These are phyloP conservation scores for Geranium brycei DNA, from an alignment of 345 rosid genomes.

Conservation along the genomic window DNA sequence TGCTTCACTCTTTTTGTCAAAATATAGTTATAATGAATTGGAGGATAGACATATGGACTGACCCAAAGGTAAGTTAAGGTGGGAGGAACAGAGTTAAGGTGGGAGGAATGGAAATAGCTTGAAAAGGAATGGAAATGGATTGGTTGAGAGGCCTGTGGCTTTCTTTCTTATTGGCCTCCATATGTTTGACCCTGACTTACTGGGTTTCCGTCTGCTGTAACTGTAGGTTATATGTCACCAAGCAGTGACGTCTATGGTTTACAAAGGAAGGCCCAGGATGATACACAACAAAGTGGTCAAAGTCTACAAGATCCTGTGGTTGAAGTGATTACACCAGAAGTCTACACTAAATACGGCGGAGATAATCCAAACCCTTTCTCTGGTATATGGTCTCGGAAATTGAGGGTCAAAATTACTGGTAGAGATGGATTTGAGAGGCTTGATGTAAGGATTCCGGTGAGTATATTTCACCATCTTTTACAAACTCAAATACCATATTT, in stretches of 20 bases:
- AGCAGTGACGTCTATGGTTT: constrained; percentile 35
- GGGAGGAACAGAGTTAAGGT: too few species aligned
- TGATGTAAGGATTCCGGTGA: constrained; percentile 78
- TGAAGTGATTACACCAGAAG: constrained; percentile 81
- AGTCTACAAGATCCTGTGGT: constrained; percentile 46
- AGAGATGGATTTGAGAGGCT: constrained; percentile 76
- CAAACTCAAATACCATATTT: background rate
- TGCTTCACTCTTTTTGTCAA: too few species aligned
- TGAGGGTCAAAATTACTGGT: constrained; percentile 77
- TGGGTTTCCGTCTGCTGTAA: constrained; percentile 1
- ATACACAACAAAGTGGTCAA: constrained; percentile 31
- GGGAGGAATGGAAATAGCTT: too few species aligned
- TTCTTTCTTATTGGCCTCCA: too few species aligned
- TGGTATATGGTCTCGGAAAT: constrained; percentile 65
- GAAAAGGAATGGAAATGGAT: too few species aligned
- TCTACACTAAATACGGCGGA: constrained; percentile 37
- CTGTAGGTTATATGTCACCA: constrained; percentile 21
- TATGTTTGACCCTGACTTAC: too few species aligned
- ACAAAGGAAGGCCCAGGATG: constrained; percentile 40
- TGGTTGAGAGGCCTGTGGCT: too few species aligned
- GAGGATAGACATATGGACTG: too few species aligned
- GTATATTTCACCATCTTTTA: constrained; percentile 14
- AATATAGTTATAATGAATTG: too few species aligned
- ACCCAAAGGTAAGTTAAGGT: too few species aligned
- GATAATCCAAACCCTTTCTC: constrained; percentile 56